phyloP scores from a whole-genome alignment of 345 rosid species.

The Eucalyptus curtisii region DNA sequence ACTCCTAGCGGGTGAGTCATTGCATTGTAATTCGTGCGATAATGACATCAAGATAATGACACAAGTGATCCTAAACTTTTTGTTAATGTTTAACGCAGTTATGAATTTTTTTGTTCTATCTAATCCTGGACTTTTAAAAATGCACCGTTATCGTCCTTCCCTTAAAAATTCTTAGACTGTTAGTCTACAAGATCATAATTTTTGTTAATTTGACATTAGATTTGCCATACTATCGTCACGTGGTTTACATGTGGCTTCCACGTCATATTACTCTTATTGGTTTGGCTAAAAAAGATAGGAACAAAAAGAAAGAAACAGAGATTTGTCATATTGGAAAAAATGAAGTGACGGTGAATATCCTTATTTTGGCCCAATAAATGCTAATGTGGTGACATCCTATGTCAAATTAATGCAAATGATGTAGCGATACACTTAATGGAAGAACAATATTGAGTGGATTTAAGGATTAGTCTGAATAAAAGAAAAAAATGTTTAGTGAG shows the following conservation, averaged over 20 bases:
- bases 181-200: not conserved
- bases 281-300: not conserved
- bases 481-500: not conserved
- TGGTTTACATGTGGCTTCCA: not conserved
- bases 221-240: not conserved
- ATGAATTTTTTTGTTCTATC: not conserved
- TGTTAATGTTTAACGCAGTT: too few species aligned
- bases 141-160: not conserved
- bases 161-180: not conserved
- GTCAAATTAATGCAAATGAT: not conserved
- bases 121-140: not conserved
- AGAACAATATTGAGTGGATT: not conserved
- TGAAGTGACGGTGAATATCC: not conserved
- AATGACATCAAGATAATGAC: not conserved
- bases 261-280: not conserved
- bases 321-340: not conserved
- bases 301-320: not conserved
- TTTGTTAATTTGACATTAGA: not conserved
- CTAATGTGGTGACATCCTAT: not conserved
- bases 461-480: not conserved
- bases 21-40: not conserved
- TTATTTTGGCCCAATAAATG: not conserved
- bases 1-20: not conserved
- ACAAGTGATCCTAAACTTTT: not conserved
- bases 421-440: not conserved